Base-by-base conservation (phyloP, 108 stramenopile species). In the Nitzschia sp. region DNA sequence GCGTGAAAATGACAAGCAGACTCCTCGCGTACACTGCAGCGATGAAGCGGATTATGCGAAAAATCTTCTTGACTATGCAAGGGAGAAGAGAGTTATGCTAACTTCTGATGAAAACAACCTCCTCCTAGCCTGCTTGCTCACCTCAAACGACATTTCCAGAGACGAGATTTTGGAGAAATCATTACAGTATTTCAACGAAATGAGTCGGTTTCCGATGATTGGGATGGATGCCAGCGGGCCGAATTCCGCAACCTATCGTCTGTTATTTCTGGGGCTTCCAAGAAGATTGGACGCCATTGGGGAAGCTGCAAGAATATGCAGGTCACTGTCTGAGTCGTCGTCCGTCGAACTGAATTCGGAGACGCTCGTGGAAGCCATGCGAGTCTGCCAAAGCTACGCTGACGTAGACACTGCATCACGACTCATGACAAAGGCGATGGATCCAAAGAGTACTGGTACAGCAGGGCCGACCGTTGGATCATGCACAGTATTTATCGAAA, bases 241-340 rank as follows among this genome's bases (percentile, higher is more conserved):
- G 25, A 65, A 78, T 64, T 38, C 50, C 5, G 53, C 28, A 30
- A 72, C 77, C 0, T 78, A 68, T 68, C 69, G 63, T 1, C 22
- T 72, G 23, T 29, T 78, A 8, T 65, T 78, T 27, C 46, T 68
- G 21, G 77, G 63, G n/a, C 66, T 78, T 16, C 8, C 23, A 23
- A 17, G 47, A 30, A 44, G 77, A 63, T 31, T 68, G 19, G 29
- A 36, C 35, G 77, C 66, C 4, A 29, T 48, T 23, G 47, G 64
- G 2, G 71, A 71, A 57, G 77, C 77, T 5, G 34, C 63, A 1
- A 53, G 44, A 26, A 32, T 78, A 8, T 66, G 53, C 30, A 50
- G 27, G 32, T 13, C 25, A 26, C n/a, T 56, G 50, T 31, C 61
- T 11, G 47, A 62, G 45, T 44, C 62, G 5, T 36, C 59, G 27